Evolutionary conservation across 306 rosid species (phyloP).

Genomic region (Arachis hypogaea): DNA sequence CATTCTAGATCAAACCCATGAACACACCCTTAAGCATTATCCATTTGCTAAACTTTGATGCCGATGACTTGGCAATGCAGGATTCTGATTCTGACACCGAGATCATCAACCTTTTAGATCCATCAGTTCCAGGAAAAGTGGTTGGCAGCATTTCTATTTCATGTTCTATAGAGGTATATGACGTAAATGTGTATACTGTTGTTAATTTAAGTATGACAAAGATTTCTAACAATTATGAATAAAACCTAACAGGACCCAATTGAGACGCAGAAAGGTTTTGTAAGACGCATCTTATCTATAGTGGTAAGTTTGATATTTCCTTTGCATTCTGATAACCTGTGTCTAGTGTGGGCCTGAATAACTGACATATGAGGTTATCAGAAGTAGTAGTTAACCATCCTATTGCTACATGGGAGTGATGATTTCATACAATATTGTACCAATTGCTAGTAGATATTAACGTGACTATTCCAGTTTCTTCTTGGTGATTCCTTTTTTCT

Average conservation of each 20-base stretch:
- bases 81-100: constrained; percentile 59
- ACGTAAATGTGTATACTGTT: constrained; percentile 27
- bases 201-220: constrained; percentile 27
- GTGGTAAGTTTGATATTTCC: constrained; percentile 69
- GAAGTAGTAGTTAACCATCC: constrained; percentile 8
- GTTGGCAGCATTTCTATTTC: constrained; percentile 80
- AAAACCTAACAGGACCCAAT: constrained; percentile 75
- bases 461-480: constrained; percentile 5
- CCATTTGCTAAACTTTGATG: constrained; percentile 31
- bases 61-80: constrained; percentile 52
- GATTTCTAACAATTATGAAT: constrained; percentile 38
- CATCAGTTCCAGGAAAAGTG: constrained; percentile 64
- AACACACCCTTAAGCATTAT: not conserved
- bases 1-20: too few relatives aligned
- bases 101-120: constrained; percentile 68
- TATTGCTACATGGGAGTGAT: constrained; percentile 18
- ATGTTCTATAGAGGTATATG: constrained; percentile 77
- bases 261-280: constrained; percentile 87
- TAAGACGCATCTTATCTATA: constrained; percentile 84
- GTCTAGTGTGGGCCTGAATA: constrained; percentile 30
- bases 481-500: constrained; percentile 17
- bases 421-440: constrained; percentile 16
- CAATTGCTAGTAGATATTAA: constrained; percentile 32
- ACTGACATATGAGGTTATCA: constrained; percentile 9
- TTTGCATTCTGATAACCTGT: constrained; percentile 34